Evolutionary conservation across 1,284 basidiomycete genomes (phyloP), one percentile per base, ranked within the genome.

Genomic region (Tilletia caries): DNA sequence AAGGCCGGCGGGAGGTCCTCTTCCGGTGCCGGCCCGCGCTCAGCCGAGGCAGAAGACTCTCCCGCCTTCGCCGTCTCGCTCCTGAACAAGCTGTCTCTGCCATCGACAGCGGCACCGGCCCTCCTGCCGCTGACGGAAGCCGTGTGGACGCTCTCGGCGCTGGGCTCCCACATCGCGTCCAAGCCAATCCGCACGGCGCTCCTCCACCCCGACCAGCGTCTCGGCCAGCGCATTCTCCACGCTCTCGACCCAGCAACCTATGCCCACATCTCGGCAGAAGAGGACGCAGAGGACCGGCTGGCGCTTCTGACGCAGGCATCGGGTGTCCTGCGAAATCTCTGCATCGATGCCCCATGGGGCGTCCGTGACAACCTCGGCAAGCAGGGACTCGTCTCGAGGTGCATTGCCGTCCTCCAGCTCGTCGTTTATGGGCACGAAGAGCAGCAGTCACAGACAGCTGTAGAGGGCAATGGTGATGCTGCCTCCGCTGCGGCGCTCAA

Each of bases 301-400:
- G 41, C 64, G 20, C n/a, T 33, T 37, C 64, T 44, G 41, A 73
- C 80, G 25, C 74, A 76, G 52, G 81, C 81, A 8, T 76, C 76
- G 41, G 79, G 80, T 25, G 76, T 76, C 1, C 73, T 83, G n/a
- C 76, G 80, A 58, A 83, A 82, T 52, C 71, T 83, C 44, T 82
- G 80, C 66, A 72, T 83, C 52, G 77, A 82, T 33, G 75, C 76
- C 5, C 25, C 58, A 12, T 74, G 75, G 44, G 67, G 71, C 48
- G 75, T 65, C 66, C 1, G 68, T 74, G 29, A 73, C 79, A 70
- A 62, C 70, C 29, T 80, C 76, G 78, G 77, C 76, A 6, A 72
- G 67, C 60, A 67, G 70, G 77, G 0, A 48, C 77, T 2, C 76
- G 76, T 8, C 75, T 75, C 52, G 71, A 74, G 43, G 62, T 48